These are phyloP conservation scores for Pythium sp. DNA, from an alignment of 352 stramenopile genomes.

Conservation along the genomic window DNA sequence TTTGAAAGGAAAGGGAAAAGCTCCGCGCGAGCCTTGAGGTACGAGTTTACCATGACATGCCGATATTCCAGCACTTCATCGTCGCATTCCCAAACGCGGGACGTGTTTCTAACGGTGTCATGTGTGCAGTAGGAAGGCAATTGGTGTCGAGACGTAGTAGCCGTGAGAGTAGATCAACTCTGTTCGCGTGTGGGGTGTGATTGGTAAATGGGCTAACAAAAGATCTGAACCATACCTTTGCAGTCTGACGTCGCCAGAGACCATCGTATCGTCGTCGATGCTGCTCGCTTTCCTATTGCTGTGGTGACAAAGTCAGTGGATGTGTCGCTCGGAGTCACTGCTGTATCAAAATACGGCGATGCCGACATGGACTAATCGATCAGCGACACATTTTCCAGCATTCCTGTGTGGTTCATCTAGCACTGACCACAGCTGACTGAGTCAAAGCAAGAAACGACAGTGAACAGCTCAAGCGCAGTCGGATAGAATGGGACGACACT, in stretches of 20 bases:
- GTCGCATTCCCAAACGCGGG: background rate
- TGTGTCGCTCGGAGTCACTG: background rate
- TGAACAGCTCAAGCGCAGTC: background rate
- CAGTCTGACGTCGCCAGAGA: background rate
- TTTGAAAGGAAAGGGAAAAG: background rate
- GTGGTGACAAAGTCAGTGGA: background rate
- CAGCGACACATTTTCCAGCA: background rate
- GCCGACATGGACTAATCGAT: background rate
- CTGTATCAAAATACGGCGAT: background rate
- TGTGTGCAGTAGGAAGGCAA: background rate
- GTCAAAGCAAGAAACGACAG: background rate
- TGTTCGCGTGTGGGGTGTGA: background rate
- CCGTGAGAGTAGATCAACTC: background rate
- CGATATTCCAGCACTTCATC: background rate
- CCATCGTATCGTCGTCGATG: background rate
- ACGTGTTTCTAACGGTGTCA: background rate
- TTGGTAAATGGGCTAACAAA: background rate
- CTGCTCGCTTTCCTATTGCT: background rate
- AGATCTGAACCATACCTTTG: background rate
- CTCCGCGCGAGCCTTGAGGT: too few relatives aligned
- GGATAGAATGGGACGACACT: background rate
- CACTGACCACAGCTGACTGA: background rate
- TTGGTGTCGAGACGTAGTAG: background rate
- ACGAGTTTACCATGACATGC: too few relatives aligned
- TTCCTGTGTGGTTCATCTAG: background rate